Percentiles rank a stretch among this genome's conserved stretches.
These are phyloP conservation scores for Sphagnurus paluster DNA, from an alignment of 1,284 basidiomycete genomes.

Conservation along the genomic window DNA sequence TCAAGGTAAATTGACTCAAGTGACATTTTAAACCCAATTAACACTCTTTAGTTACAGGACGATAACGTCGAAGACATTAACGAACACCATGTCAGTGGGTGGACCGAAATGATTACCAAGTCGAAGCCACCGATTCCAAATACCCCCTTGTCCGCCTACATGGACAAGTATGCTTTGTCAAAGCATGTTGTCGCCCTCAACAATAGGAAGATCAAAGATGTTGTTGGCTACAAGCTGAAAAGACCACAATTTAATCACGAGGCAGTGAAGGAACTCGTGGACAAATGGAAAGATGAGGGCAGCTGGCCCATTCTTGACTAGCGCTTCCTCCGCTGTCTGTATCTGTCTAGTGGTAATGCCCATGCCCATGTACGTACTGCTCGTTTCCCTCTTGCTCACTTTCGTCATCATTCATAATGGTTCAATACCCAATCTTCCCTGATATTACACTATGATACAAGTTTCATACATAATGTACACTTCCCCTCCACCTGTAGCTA, in stretches of 20 bases:
- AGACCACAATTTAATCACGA: slow-evolving; percentile 64
- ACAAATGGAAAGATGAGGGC: slow-evolving; percentile 77
- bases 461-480: slow-evolving; percentile 15
- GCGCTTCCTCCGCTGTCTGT: slow-evolving; percentile 3
- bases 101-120: slow-evolving; percentile 80
- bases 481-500: slow-evolving; percentile 1
- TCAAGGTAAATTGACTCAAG: slow-evolving; percentile 49
- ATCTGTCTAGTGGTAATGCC: slow-evolving; percentile 1
- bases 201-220: slow-evolving; percentile 70
- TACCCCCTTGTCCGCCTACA: slow-evolving; percentile 79
- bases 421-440: slow-evolving; percentile 11
- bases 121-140: slow-evolving; percentile 77
- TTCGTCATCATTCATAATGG: slow-evolving; percentile 6
- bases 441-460: slow-evolving; percentile 4
- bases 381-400: neutral
- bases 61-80: slow-evolving; percentile 86
- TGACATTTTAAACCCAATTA: neutral
- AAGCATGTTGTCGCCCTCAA: slow-evolving; percentile 67
- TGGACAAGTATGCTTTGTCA: slow-evolving; percentile 72
- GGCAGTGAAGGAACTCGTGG: slow-evolving; percentile 71
- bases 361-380: slow-evolving; percentile 1
- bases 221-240: slow-evolving; percentile 71
- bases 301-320: slow-evolving; percentile 60
- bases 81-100: slow-evolving; percentile 82
- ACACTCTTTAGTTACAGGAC: slow-evolving; percentile 45